A percentile compares a stretch with the other conserved stretches of the same genome.
phyloP scores from a whole-genome alignment of 2,329 filamentous ascomycete genomes.

The Curvularia sp. region DNA sequence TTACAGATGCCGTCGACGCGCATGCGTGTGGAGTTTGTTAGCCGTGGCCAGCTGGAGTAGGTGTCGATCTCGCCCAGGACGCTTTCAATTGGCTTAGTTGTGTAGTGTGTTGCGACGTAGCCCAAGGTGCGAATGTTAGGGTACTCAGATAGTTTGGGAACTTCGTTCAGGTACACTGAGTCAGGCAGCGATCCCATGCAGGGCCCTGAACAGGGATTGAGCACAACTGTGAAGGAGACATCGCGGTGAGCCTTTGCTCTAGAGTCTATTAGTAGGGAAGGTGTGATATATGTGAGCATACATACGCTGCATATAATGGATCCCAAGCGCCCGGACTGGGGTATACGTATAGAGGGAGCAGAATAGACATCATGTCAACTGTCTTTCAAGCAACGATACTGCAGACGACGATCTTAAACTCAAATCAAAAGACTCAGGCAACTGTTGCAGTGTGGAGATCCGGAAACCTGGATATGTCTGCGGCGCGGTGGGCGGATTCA shows the following conservation, averaged over 20 bases:
- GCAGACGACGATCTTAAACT: background rate
- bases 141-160: constrained; percentile 52
- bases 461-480: background rate
- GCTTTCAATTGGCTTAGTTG: constrained; percentile 35
- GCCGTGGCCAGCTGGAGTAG: constrained; percentile 57
- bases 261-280: background rate
- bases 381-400: background rate
- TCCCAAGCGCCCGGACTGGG: constrained; percentile 57
- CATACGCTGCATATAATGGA: constrained; percentile 56
- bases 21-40: constrained; percentile 48
- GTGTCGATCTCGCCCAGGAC: constrained; percentile 54
- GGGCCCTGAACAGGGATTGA: constrained; percentile 57
- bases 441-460: background rate
- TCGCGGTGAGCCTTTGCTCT: constrained; percentile 47
- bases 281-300: background rate
- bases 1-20: constrained; percentile 56
- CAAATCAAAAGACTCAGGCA: background rate
- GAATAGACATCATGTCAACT: constrained; percentile 44
- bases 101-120: constrained; percentile 62
- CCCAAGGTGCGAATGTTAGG: constrained; percentile 60
- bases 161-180: constrained; percentile 45
- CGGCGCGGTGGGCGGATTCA: background rate
- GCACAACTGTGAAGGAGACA: constrained; percentile 60
- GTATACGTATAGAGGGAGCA: constrained; percentile 61
- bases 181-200: constrained; percentile 39